These are phyloP conservation scores for Lactuca saligna DNA, from an alignment of 129 eudicot species.

Conservation along the genomic window DNA sequence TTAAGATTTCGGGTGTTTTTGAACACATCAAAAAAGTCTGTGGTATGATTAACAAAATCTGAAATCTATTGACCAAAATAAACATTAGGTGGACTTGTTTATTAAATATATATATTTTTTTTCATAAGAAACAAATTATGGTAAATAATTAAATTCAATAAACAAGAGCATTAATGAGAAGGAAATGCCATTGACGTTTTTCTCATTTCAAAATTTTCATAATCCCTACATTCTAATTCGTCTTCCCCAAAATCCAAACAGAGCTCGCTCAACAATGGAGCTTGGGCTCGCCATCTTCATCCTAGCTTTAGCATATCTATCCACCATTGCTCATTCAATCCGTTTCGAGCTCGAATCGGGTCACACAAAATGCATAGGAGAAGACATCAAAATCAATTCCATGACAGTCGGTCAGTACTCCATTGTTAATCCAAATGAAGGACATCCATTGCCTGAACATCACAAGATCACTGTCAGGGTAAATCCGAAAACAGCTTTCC, in stretches of 20 bases:
- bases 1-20: too few species aligned
- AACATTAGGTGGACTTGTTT: too few species aligned
- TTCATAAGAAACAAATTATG: background rate
- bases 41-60: background rate
- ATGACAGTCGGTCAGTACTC: constrained; percentile 85
- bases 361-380: constrained; percentile 76
- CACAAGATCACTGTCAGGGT: constrained; percentile 78
- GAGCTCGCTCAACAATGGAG: constrained; percentile 16
- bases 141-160: background rate
- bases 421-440: constrained; percentile 69
- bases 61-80: background rate
- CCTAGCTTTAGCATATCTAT: constrained; percentile 22
- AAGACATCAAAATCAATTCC: constrained; percentile 65
- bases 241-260: background rate
- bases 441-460: constrained; percentile 63
- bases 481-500: background rate
- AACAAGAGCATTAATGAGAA: background rate
- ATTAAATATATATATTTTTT: too few species aligned
- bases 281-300: constrained; percentile 3
- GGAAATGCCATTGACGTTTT: constrained; percentile 20
- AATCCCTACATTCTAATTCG: background rate
- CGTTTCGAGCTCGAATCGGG: constrained; percentile 78
- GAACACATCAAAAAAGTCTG: too few species aligned
- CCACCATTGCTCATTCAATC: constrained; percentile 43
- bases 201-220: background rate